Evolutionary conservation across 352 stramenopile species (phyloP).

Genomic region (Thalassiosira exigua): DNA sequence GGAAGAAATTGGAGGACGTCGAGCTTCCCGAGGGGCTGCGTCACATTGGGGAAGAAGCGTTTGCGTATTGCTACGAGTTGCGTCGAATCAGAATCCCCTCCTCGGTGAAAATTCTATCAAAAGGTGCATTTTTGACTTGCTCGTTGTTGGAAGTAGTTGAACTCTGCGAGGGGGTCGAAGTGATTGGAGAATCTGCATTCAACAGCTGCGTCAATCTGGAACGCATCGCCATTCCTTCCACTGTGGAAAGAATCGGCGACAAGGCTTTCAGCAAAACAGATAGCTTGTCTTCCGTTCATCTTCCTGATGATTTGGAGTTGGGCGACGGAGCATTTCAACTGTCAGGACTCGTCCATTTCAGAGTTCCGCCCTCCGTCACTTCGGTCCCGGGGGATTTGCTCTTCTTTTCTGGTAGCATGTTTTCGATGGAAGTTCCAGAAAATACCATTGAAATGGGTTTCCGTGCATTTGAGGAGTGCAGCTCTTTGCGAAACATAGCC

Average conservation of each 20-base stretch:
- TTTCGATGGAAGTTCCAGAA: neutral
- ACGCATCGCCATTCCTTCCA: neutral
- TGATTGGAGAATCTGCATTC: slow-evolving; percentile 15
- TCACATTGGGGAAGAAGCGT: no score
- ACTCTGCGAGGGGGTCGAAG: slow-evolving; percentile 5
- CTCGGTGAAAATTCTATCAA: neutral
- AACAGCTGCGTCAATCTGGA: neutral
- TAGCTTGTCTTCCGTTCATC: neutral
- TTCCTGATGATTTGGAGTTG: neutral
- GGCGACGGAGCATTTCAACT: neutral
- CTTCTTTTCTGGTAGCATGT: neutral
- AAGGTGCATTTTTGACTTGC: slow-evolving; percentile 13
- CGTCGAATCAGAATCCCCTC: slow-evolving; percentile 22
- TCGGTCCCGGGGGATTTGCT: neutral
- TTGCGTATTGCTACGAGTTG: no score
- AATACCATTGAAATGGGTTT: neutral
- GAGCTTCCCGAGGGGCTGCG: neutral
- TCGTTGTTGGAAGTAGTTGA: neutral
- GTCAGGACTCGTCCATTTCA: neutral
- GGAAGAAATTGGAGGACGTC: neutral
- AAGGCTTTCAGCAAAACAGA: neutral
- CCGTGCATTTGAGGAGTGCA: neutral
- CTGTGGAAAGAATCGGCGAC: slow-evolving; percentile 9
- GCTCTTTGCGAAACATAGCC: slow-evolving; percentile 4
- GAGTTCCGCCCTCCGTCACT: neutral